Base-by-base conservation (phyloP, 768 basidiomycete species). In the Russula foetens region DNA sequence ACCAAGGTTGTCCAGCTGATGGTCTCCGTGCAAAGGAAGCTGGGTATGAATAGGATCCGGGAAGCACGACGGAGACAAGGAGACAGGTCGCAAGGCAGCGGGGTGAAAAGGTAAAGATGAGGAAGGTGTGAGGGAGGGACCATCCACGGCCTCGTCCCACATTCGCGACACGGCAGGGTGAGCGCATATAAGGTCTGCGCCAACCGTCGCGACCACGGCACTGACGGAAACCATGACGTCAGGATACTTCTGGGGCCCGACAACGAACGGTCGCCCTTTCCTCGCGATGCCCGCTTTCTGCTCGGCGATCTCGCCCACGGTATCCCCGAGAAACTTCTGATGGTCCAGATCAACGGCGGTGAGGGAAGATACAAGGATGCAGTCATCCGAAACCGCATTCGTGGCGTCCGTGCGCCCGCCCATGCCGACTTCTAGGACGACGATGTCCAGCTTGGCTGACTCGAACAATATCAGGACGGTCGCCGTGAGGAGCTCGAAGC, bases 331-430 rank as follows among this genome's bases (percentile, higher is more conserved):
- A 69, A 96, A 93, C 4, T 81, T 81, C 65, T 95, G 92, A 71
- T 98, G 97, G 73, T 99, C 97, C 45, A 98, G 75, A 71, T 93
- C 95, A 23, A 98, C 90, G 3, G 85, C 74, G 0, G 94, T 92
- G 28, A 98, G 76, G 33, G 84, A 88, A n/a, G 90, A 91, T 1
- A 86, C 83, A 33, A 92, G 72, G 44, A 95, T 80, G 53, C 75
- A 75, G 0, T 80, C 76, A 47, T 86, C 81, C 2, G 90, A 81
- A 21, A 98, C 82, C 56, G 89, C 80, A 70, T 99, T 99, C 3
- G 97, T 99, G 21, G 97, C 96, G 70, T 98, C 97, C 52, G 87
- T 73, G 3, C 83, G 78, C 5, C 97, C 97, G 0, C 97, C 97
- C 88, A 99, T 86, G 0, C 97, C 96, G 11, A 93, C 95, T 74